Conservation (phyloP, 805 yeast species). For the Pichia cabralensis region DNA sequence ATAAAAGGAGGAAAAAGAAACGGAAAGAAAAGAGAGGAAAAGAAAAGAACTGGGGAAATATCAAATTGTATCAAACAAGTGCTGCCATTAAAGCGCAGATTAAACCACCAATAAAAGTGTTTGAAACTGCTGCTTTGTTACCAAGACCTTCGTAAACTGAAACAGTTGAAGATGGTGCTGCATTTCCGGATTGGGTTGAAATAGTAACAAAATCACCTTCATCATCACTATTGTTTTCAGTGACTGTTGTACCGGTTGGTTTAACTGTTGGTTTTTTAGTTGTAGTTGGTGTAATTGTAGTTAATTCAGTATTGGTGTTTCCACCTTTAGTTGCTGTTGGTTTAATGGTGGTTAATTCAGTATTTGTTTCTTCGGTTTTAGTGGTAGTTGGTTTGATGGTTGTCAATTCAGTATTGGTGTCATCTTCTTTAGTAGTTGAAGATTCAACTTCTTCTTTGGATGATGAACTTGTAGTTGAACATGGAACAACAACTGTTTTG, state of each 20-base stretch:
- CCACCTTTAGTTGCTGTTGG: background rate
- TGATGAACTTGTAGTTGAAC: background rate
- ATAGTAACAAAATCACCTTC: no score
- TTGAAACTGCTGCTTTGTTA: background rate
- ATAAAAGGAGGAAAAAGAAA: no score
- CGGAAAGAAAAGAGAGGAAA: no score
- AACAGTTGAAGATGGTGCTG: background rate
- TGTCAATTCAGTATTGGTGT: background rate
- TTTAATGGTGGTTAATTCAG: no score
- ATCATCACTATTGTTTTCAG: no score
- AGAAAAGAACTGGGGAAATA: no score
- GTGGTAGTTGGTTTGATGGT: background rate
- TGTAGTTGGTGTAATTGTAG: background rate
- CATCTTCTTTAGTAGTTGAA: background rate
- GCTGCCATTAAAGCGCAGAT: no score
- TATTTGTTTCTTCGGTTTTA: background rate
- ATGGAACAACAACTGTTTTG: conserved; percentile 5
- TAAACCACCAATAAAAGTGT: background rate
- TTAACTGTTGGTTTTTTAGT: background rate
- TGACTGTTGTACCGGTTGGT: background rate
- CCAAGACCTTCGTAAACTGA: background rate
- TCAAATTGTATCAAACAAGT: background rate
- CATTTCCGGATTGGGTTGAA: background rate
- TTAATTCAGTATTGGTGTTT: background rate
- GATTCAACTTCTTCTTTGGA: no score